phyloP scores from a whole-genome alignment of 495 filamentous ascomycete species.

The Mytilinidion resinicola region DNA sequence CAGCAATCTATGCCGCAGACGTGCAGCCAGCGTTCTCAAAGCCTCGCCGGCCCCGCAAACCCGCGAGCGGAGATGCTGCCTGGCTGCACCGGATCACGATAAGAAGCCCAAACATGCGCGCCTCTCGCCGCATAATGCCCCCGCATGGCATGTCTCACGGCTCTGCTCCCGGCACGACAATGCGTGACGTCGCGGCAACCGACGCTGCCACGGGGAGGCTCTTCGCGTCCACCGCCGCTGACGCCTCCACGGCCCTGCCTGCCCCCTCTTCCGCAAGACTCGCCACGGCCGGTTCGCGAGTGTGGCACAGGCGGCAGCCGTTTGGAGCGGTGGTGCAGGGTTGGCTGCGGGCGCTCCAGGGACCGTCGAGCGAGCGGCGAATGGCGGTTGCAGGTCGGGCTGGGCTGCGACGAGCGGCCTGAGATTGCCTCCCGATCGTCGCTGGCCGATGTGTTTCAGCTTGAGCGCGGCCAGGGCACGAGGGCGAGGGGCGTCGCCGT shows the following conservation, averaged over 20 bases:
- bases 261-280: background rate
- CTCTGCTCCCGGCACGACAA: background rate
- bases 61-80: background rate
- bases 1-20: too few relatives aligned
- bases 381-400: slow-evolving; percentile 1
- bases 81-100: too few relatives aligned
- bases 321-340: background rate
- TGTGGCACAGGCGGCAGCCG: background rate
- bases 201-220: background rate
- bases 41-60: background rate
- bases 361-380: slow-evolving; percentile 2
- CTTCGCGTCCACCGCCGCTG: background rate
- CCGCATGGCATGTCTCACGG: background rate
- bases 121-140: too few relatives aligned
- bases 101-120: too few relatives aligned
- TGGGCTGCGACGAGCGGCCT: background rate
- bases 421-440: slow-evolving; percentile 12
- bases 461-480: slow-evolving; percentile 9
- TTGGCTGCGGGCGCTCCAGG: slow-evolving; percentile 5
- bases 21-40: too few relatives aligned
- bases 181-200: background rate
- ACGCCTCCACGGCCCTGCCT: background rate
- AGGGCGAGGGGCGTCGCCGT: background rate
- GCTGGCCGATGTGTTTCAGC: slow-evolving; percentile 6
- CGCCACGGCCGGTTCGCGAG: background rate